Conservation (phyloP, 768 basidiomycete species). For the Suillus hirtellus region DNA sequence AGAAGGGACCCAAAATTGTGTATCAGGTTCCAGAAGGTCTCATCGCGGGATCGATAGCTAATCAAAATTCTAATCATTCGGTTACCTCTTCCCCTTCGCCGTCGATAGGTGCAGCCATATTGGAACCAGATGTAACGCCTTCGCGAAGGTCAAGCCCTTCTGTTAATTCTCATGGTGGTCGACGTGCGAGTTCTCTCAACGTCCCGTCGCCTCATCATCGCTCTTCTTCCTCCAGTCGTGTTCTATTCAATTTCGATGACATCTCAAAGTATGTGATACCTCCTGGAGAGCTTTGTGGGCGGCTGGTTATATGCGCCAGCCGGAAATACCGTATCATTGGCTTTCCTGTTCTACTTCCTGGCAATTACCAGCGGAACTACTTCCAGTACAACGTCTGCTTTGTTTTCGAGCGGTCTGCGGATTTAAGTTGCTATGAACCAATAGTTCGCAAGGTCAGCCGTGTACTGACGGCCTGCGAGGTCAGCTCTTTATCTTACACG, state of each 20-base stretch:
- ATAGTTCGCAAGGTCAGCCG: constrained; percentile 93
- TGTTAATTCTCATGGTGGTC: constrained; percentile 46
- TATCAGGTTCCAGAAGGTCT: constrained; percentile 94
- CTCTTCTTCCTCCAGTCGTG: constrained; percentile 48
- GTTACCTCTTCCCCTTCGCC: constrained; percentile 37
- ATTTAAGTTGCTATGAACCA: constrained; percentile 94
- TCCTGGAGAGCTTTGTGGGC: constrained; percentile 77
- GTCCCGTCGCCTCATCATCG: constrained; percentile 47
- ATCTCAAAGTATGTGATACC: constrained; percentile 96
- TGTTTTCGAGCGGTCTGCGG: constrained; percentile 89
- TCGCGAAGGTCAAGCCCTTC: constrained; percentile 57
- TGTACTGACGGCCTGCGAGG: constrained; percentile 87
- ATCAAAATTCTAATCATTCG: constrained; percentile 28
- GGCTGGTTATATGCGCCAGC: constrained; percentile 85
- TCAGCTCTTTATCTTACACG: constrained; percentile 37
- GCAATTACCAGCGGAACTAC: constrained; percentile 80
- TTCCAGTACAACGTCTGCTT: constrained; percentile 96
- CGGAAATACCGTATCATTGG: constrained; percentile 85
- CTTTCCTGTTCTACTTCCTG: constrained; percentile 80
- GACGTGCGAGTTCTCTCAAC: constrained; percentile 45
- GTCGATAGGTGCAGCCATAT: constrained; percentile 26
- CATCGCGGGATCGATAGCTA: constrained; percentile 52
- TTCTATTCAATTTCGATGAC: constrained; percentile 85
- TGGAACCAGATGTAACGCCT: constrained; percentile 35
- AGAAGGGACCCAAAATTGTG: constrained; percentile 84